phyloP scores from a whole-genome alignment of 2,329 filamentous ascomycete genomes.

The Fusarium euwallaceae region DNA sequence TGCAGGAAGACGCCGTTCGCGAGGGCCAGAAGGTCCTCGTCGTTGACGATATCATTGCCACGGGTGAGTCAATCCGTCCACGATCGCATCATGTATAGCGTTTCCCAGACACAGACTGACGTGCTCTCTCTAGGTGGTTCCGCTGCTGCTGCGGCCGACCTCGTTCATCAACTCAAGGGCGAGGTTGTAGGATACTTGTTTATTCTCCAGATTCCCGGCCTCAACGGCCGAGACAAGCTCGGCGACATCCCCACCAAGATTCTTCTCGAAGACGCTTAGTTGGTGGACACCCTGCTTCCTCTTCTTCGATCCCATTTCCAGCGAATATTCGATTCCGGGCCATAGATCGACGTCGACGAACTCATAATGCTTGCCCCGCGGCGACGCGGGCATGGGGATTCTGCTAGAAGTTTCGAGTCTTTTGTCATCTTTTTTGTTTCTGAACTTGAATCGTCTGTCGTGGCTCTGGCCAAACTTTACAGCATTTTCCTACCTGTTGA shows the following conservation, averaged over 20 bases:
- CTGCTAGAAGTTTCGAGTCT: conserved; percentile 35
- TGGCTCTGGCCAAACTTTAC: conserved; percentile 27
- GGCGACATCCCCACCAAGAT: conserved; percentile 82
- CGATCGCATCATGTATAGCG: conserved; percentile 18
- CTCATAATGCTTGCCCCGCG: conserved; percentile 22
- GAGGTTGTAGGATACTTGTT: conserved; percentile 91
- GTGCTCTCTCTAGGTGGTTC: conserved; percentile 78
- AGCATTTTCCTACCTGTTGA: conserved; percentile 36
- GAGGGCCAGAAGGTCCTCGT: conserved; percentile 90
- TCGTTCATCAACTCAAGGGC: conserved; percentile 89
- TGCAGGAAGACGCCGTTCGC: conserved; percentile 88
- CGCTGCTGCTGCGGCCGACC: conserved; percentile 85
- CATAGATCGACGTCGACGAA: conserved; percentile 31
- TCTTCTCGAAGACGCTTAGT: conserved; percentile 71
- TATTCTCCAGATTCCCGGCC: conserved; percentile 93
- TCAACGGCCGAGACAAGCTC: conserved; percentile 93
- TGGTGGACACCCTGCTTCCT: conserved; percentile 21
- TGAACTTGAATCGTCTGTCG: conserved; percentile 28
- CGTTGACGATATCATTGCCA: conserved; percentile 98
- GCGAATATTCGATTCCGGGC: conserved; percentile 27
- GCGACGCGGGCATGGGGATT: conserved; percentile 26
- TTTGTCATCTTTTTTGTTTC: conserved; percentile 31
- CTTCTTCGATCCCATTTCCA: conserved; percentile 31
- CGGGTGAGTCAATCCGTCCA: conserved; percentile 72
- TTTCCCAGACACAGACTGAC: conserved; percentile 30